Conservation (phyloP, 805 yeast genomes). For the Maudiozyma saulgeensis region DNA sequence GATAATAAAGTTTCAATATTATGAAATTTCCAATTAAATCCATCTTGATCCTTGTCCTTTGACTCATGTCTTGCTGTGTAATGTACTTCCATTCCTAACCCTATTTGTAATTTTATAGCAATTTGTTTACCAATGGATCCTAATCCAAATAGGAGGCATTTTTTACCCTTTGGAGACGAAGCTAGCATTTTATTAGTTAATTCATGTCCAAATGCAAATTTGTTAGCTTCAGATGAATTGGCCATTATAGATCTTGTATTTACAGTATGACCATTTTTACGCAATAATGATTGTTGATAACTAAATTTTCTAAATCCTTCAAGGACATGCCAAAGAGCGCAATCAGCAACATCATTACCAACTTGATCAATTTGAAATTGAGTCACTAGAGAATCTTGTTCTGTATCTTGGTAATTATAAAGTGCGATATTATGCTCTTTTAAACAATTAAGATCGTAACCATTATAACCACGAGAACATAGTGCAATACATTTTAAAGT, state of each 20-base stretch:
- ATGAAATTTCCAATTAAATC: constrained; percentile 30
- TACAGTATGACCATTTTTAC: constrained; percentile 33
- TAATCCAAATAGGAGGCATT: constrained; percentile 48
- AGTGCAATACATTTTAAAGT: constrained; percentile 39
- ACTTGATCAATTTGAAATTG: constrained; percentile 31
- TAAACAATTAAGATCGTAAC: constrained; percentile 37
- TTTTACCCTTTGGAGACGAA: constrained; percentile 41
- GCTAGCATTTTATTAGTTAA: constrained; percentile 28
- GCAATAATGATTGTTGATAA: constrained; percentile 22
- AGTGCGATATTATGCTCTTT: constrained; percentile 33
- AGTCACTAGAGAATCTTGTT: constrained; percentile 1
- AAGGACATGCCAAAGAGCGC: constrained; percentile 47
- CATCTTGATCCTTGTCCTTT: constrained; percentile 8
- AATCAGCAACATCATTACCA: constrained; percentile 57
- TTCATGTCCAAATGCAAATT: constrained; percentile 34
- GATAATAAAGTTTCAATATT: constrained; percentile 24
- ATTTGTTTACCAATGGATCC: constrained; percentile 53
- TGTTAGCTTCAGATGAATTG: background rate
- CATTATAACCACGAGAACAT: constrained; percentile 52
- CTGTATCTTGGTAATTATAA: constrained; percentile 33
- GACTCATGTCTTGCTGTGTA: constrained; percentile 41
- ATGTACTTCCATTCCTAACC: constrained; percentile 49
- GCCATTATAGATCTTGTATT: constrained; percentile 30
- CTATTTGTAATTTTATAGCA: constrained; percentile 37
- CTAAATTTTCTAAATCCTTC: constrained; percentile 46